These are phyloP conservation scores for Melampsora americana DNA, from an alignment of 1,284 basidiomycete species.

Conservation along the genomic window DNA sequence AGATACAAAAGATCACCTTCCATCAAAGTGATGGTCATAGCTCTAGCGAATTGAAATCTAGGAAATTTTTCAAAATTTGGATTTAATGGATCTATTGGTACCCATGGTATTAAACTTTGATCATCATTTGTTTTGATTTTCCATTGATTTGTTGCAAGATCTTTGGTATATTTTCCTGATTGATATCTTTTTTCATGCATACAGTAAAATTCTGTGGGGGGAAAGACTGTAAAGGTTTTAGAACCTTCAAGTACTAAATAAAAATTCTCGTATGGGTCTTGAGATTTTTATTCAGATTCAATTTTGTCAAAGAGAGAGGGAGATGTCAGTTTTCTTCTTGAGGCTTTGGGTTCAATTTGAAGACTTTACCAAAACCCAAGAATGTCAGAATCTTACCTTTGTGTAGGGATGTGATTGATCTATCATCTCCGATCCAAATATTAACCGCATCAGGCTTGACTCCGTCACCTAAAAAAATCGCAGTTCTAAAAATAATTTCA, in stretches of 20 bases:
- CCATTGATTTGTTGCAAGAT: slow-evolving; percentile 44
- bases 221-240: slow-evolving; percentile 78
- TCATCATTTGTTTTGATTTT: slow-evolving; percentile 31
- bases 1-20: slow-evolving; percentile 80
- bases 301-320: background rate
- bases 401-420: slow-evolving; percentile 77
- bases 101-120: slow-evolving; percentile 46
- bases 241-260: slow-evolving; percentile 77
- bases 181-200: slow-evolving; percentile 59
- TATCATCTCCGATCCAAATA: slow-evolving; percentile 77
- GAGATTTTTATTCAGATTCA: background rate
- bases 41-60: slow-evolving; percentile 60
- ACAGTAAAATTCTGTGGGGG: slow-evolving; percentile 80
- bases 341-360: background rate
- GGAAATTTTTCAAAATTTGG: slow-evolving; percentile 45
- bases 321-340: background rate
- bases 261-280: slow-evolving; percentile 87
- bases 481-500: background rate
- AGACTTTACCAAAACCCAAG: background rate
- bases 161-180: slow-evolving; percentile 35
- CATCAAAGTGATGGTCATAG: slow-evolving; percentile 65
- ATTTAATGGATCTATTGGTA: slow-evolving; percentile 48
- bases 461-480: background rate
- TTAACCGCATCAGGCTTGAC: slow-evolving; percentile 77
- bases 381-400: slow-evolving; percentile 61